Evolutionary conservation across 169 alveolate genomes (phyloP).

Genomic region (Cryptosporidium muris): DNA sequence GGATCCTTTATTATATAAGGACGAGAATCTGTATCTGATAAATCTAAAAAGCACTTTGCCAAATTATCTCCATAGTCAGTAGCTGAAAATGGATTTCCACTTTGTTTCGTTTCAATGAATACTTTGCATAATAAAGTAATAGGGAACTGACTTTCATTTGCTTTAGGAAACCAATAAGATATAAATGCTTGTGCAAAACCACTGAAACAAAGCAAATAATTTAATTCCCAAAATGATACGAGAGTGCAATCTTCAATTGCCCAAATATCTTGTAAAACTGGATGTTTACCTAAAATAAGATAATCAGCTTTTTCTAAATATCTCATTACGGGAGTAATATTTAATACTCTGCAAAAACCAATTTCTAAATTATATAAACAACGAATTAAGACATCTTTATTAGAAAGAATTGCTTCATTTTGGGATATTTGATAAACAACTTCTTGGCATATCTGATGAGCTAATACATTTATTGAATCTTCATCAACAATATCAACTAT

Average conservation of each 20-base stretch:
- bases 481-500: slow-evolving; percentile 11
- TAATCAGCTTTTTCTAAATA: slow-evolving; percentile 8
- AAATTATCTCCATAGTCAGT: slow-evolving; percentile 12
- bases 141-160: slow-evolving; percentile 48
- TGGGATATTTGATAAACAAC: slow-evolving; percentile 22
- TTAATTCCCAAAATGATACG: slow-evolving; percentile 9
- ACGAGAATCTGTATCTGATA: background rate
- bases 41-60: slow-evolving; percentile 8
- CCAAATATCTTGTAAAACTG: slow-evolving; percentile 41
- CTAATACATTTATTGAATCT: background rate
- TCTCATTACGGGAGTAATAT: slow-evolving; percentile 39
- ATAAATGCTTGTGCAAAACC: slow-evolving; percentile 46
- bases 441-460: slow-evolving; percentile 10
- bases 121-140: slow-evolving; percentile 47
- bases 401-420: slow-evolving; percentile 44
- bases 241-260: slow-evolving; percentile 48
- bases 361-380: slow-evolving; percentile 32
- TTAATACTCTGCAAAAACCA: slow-evolving; percentile 41
- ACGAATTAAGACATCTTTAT: slow-evolving; percentile 37
- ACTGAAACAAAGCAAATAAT: slow-evolving; percentile 45
- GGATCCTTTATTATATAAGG: slow-evolving; percentile 21
- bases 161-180: slow-evolving; percentile 28
- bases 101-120: slow-evolving; percentile 20
- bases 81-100: slow-evolving; percentile 20
- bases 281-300: slow-evolving; percentile 5